A percentile compares a stretch with the other conserved stretches of the same genome.
Conservation (phyloP, 441 rosid genomes). For the Croton setiger region DNA sequence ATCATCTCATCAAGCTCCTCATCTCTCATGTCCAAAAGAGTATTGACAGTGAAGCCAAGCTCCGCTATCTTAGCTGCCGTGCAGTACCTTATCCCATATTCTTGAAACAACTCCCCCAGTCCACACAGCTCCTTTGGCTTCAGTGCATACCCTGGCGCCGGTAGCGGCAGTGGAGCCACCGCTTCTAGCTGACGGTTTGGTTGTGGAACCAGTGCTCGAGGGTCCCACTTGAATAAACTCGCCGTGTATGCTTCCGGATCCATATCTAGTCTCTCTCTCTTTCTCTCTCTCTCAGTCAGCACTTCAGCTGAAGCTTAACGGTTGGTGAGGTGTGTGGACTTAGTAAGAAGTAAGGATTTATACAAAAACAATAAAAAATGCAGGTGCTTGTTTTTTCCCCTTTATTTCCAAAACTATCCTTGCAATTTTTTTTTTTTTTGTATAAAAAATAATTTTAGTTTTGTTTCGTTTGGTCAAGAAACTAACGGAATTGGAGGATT, state of each 20-base stretch:
- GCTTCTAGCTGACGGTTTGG: slow-evolving; percentile 32
- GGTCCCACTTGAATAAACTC: slow-evolving; percentile 83
- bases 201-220: slow-evolving; percentile 42
- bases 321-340: slow-evolving; percentile 8
- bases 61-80: slow-evolving; percentile 90
- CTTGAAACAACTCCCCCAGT: slow-evolving; percentile 76
- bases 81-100: slow-evolving; percentile 75
- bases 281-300: no score
- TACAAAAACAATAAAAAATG: slow-evolving; percentile 31
- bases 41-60: slow-evolving; percentile 86
- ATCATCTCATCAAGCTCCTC: slow-evolving; percentile 98
- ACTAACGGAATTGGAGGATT: slow-evolving; percentile 19
- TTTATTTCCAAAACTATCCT: slow-evolving; percentile 38
- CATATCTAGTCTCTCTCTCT: slow-evolving; percentile 30
- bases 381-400: slow-evolving; percentile 10
- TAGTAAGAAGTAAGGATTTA: slow-evolving; percentile 18
- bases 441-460: no score
- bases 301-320: background rate
- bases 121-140: slow-evolving; percentile 64
- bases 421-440: slow-evolving; percentile 6
- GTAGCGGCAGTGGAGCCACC: slow-evolving; percentile 24
- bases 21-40: slow-evolving; percentile 82
- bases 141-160: slow-evolving; percentile 28
- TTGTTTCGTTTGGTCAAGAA: slow-evolving; percentile 12
- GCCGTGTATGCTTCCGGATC: slow-evolving; percentile 83